Percentiles rank a stretch among this genome's conserved stretches.
These are phyloP conservation scores for Phytophthora sansomeana DNA, from an alignment of 352 stramenopile species.

Conservation along the genomic window DNA sequence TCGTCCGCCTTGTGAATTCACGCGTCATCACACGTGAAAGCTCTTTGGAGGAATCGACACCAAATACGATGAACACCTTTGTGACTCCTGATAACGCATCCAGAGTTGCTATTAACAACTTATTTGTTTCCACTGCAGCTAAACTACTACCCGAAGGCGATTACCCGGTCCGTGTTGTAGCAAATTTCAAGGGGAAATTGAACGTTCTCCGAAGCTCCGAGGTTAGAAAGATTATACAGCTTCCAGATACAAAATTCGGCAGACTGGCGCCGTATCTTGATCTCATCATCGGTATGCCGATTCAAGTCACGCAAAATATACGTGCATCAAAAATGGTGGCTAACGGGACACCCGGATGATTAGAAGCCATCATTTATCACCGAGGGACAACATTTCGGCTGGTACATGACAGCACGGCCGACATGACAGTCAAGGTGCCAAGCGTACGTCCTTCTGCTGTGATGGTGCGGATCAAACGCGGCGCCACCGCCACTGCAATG, in stretches of 20 bases:
- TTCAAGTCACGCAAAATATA: constrained; percentile 21
- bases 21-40: constrained; percentile 2
- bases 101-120: constrained; percentile 7
- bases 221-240: neutral
- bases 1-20: constrained; percentile 25
- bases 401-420: neutral
- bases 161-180: constrained; percentile 6
- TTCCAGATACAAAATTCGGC: constrained; percentile 6
- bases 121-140: constrained; percentile 7
- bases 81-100: constrained; percentile 5
- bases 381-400: constrained; percentile 3
- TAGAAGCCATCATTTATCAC: constrained; percentile 16
- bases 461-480: neutral
- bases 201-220: neutral
- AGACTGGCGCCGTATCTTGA: constrained; percentile 15
- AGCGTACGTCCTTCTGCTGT: neutral
- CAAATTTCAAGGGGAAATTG: constrained; percentile 9
- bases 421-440: constrained; percentile 2
- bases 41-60: neutral
- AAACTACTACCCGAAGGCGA: neutral
- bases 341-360: constrained; percentile 6
- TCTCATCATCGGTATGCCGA: constrained; percentile 12
- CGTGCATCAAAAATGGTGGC: constrained; percentile 10
- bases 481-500: neutral
- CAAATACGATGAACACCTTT: neutral